Conservation (phyloP, 176 grass and related monocot species). For the Avena insularis region DNA sequence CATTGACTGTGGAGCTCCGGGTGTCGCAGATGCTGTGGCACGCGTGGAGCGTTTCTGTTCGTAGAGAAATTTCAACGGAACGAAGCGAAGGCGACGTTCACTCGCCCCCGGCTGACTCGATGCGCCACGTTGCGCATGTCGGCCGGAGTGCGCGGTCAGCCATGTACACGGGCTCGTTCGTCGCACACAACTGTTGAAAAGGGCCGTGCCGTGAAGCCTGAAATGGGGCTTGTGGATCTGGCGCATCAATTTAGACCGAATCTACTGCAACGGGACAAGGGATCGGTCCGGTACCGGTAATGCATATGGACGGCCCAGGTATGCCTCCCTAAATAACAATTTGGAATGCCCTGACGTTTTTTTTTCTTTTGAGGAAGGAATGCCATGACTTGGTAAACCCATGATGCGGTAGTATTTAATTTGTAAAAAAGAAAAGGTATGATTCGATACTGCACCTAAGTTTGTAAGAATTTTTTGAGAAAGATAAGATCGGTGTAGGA, state of each 20-base stretch:
- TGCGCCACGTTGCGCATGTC: background rate
- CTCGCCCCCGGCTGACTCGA: slow-evolving; percentile 24
- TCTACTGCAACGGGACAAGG: background rate
- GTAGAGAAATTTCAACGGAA: background rate
- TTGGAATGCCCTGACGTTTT: too few species aligned
- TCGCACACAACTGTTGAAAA: background rate
- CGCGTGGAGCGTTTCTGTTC: slow-evolving; percentile 13
- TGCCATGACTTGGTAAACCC: too few species aligned
- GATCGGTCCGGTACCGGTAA: background rate
- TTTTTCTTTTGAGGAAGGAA: too few species aligned
- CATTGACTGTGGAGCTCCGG: background rate
- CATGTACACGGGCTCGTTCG: background rate
- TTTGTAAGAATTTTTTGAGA: too few species aligned
- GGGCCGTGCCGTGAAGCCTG: background rate
- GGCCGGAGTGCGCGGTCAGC: background rate
- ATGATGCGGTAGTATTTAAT: too few species aligned
- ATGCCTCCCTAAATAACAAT: too few species aligned
- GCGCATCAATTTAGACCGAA: background rate
- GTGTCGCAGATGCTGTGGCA: background rate
- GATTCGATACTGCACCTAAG: too few species aligned
- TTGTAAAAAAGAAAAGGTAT: too few species aligned
- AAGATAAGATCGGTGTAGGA: too few species aligned
- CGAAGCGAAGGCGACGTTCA: background rate
- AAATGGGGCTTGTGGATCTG: background rate
- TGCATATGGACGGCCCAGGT: background rate